Percentiles rank a stretch among this genome's conserved stretches.
Conservation (phyloP, 306 rosid species). For the Rubus idaeus region DNA sequence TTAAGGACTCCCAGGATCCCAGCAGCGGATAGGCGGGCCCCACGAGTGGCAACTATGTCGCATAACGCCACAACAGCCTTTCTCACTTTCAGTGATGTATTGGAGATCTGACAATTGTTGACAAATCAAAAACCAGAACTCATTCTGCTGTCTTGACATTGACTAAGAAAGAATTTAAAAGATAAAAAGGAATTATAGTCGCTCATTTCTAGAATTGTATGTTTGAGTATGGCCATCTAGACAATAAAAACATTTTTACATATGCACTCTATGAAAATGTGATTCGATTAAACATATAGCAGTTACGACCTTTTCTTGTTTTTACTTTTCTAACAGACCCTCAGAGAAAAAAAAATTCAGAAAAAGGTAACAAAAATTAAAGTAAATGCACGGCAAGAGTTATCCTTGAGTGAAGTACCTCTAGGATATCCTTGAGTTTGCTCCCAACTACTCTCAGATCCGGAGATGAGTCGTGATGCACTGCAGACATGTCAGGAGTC, state of each 20-base stretch:
- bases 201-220: neutral
- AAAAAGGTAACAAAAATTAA: slow-evolving; percentile 10
- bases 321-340: slow-evolving; percentile 3
- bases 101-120: slow-evolving; percentile 50
- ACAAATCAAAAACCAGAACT: slow-evolving; percentile 6
- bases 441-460: slow-evolving; percentile 76
- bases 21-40: slow-evolving; percentile 84
- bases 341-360: neutral
- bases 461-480: slow-evolving; percentile 83
- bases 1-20: slow-evolving; percentile 79
- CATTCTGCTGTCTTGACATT: neutral
- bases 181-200: neutral
- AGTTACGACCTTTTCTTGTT: slow-evolving; percentile 5
- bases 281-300: neutral
- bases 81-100: slow-evolving; percentile 71
- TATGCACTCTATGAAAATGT: neutral
- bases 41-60: slow-evolving; percentile 79
- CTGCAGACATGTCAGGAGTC: slow-evolving; percentile 90
- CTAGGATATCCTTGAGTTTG: slow-evolving; percentile 70
- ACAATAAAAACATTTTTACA: neutral
- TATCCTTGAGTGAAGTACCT: slow-evolving; percentile 41
- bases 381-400: neutral
- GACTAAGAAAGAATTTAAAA: neutral
- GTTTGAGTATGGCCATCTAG: neutral
- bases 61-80: slow-evolving; percentile 58